phyloP scores from a whole-genome alignment of 2,329 filamentous ascomycete species.

The Alternaria dauci region DNA sequence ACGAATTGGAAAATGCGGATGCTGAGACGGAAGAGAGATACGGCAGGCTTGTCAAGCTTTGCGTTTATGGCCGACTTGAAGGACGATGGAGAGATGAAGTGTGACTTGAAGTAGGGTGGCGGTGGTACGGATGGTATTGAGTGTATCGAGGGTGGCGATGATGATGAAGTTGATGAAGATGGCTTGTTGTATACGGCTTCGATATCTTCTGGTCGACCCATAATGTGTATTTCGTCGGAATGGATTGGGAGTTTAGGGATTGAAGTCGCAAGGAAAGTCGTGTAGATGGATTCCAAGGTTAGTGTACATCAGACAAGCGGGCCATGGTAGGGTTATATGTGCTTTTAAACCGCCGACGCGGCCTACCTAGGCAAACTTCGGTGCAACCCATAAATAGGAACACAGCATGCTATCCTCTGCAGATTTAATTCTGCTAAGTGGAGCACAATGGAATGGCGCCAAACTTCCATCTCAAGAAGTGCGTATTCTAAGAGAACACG shows the following conservation, averaged over 20 bases:
- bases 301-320: background rate
- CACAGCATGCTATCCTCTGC: background rate
- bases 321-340: background rate
- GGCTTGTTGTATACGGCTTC: background rate
- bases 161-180: background rate
- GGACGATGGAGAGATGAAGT: constrained; percentile 25
- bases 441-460: background rate
- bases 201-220: background rate
- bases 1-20: constrained; percentile 32
- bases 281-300: background rate
- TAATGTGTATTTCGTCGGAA: background rate
- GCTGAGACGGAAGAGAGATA: constrained; percentile 31
- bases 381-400: background rate
- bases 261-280: background rate
- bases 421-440: background rate
- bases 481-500: constrained; percentile 3
- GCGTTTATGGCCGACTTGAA: constrained; percentile 31
- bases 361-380: background rate
- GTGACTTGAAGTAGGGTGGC: constrained; percentile 29
- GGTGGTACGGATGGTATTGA: constrained; percentile 25
- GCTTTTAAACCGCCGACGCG: background rate
- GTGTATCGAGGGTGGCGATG: constrained; percentile 1
- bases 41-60: constrained; percentile 29
- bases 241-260: background rate
- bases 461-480: background rate